Conservation (phyloP, 2,329 filamentous ascomycete species). For the Ascochyta rabiei region DNA sequence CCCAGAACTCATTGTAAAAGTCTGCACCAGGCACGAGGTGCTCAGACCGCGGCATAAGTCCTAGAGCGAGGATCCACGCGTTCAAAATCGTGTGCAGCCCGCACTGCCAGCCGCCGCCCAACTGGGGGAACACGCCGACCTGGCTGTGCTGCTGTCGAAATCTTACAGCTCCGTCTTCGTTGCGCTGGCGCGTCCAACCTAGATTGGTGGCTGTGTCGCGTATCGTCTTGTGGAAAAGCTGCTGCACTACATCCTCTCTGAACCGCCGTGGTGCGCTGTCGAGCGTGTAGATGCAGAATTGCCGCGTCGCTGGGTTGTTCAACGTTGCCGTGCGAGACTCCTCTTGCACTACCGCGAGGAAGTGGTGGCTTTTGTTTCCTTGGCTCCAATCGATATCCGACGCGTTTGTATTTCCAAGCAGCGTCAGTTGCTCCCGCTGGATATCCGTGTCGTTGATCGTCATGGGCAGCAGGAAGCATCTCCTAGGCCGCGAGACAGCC, state of each 20-base stretch:
- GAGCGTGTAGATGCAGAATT: neutral
- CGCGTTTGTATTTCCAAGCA: neutral
- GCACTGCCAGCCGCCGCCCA: slow-evolving; percentile 1
- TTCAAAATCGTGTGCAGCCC: slow-evolving; percentile 29
- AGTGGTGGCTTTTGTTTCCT: neutral
- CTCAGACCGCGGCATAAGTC: slow-evolving; percentile 14
- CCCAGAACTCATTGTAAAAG: neutral
- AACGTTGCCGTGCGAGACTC: neutral
- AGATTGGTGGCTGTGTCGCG: neutral
- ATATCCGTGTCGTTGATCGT: neutral
- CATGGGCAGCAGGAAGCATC: neutral
- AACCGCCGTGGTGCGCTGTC: neutral
- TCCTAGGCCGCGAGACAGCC: neutral
- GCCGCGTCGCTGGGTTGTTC: neutral
- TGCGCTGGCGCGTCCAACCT: neutral
- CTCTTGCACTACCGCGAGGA: neutral
- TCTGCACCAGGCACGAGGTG: neutral
- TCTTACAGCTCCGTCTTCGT: neutral
- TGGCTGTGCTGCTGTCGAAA: no score
- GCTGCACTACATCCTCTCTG: neutral
- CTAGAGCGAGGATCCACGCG: slow-evolving; percentile 37
- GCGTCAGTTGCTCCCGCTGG: neutral
- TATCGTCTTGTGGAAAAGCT: neutral
- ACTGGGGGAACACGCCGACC: neutral
- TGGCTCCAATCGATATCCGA: no score